A percentile compares a stretch with the other conserved stretches of the same genome.
Evolutionary conservation across 371 early-diverging fungal genomes (phyloP).

Genomic region (Actinomucor elegans): DNA sequence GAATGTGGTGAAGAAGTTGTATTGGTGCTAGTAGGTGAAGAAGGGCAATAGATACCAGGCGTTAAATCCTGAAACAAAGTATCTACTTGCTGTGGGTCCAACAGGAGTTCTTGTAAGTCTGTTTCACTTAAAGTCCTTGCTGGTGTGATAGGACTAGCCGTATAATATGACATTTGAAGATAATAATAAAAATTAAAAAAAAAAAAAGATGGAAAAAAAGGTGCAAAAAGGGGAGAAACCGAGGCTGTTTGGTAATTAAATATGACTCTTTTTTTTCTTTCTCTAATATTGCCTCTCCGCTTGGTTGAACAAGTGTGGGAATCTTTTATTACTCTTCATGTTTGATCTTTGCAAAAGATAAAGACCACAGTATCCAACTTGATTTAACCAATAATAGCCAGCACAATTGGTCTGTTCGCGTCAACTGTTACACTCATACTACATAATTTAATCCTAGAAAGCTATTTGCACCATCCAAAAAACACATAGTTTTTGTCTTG

Average conservation of each 20-base stretch:
- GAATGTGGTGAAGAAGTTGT: not conserved
- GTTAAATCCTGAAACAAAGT: constrained; percentile 6
- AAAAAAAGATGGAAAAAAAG: not conserved
- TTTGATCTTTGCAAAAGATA: not conserved
- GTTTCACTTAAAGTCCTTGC: constrained; percentile 1
- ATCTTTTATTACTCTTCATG: not conserved
- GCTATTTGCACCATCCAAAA: not conserved
- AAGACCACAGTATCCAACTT: not conserved
- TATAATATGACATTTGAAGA: not conserved
- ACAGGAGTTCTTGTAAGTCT: not conserved
- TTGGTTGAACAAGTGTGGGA: not conserved
- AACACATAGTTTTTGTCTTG: too few relatives aligned
- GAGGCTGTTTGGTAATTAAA: not conserved
- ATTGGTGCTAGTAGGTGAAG: too few relatives aligned
- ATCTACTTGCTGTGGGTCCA: not conserved
- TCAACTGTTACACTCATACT: not conserved
- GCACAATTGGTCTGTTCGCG: constrained; percentile 6
- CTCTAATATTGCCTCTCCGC: not conserved
- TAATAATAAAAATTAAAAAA: not conserved
- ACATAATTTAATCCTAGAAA: not conserved
- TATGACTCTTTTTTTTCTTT: not conserved
- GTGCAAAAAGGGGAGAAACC: not conserved
- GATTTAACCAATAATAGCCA: not conserved
- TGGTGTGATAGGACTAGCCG: not conserved
- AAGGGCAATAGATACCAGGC: constrained; percentile 1